Evolutionary conservation across 2,329 filamentous ascomycete species (phyloP).

Genomic region (Colletotrichum karsti): DNA sequence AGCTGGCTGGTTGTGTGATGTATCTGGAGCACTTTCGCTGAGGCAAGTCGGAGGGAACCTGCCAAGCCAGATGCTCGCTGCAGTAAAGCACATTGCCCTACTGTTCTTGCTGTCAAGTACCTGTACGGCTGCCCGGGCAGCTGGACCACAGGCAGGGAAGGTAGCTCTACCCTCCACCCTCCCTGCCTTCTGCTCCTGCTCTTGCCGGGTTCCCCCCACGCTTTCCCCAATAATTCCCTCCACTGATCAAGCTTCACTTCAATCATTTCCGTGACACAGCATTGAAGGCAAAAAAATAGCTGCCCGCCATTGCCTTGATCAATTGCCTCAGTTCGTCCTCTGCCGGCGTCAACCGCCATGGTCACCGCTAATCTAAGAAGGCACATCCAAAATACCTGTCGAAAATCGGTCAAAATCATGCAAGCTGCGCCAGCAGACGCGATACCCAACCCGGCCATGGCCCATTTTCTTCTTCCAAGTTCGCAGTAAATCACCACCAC

Average conservation of each 20-base stretch:
- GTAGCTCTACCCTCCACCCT: not conserved
- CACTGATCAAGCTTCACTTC: constrained; percentile 25
- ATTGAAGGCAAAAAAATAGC: constrained; percentile 13
- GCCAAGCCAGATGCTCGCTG: constrained; percentile 8
- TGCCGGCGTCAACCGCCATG: not conserved
- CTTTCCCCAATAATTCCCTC: constrained; percentile 13
- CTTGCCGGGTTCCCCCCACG: constrained; percentile 23
- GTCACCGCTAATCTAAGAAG: not conserved
- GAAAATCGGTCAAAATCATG: not conserved
- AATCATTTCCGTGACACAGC: constrained; percentile 20
- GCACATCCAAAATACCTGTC: not conserved
- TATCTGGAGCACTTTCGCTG: not conserved
- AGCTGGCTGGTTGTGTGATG: too few relatives aligned
- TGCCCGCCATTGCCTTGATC: not conserved
- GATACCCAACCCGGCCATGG: not conserved
- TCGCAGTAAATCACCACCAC: not conserved
- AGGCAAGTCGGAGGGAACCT: constrained; percentile 15
- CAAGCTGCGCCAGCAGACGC: not conserved
- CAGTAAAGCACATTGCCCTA: not conserved
- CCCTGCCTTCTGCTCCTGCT: not conserved
- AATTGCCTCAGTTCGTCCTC: not conserved
- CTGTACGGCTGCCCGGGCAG: not conserved
- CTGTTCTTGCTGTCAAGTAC: too few relatives aligned
- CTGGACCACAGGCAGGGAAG: not conserved
- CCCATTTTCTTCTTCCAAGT: not conserved